Evolutionary conservation across 306 rosid species (phyloP).

Genomic region (Malus sylvestris): DNA sequence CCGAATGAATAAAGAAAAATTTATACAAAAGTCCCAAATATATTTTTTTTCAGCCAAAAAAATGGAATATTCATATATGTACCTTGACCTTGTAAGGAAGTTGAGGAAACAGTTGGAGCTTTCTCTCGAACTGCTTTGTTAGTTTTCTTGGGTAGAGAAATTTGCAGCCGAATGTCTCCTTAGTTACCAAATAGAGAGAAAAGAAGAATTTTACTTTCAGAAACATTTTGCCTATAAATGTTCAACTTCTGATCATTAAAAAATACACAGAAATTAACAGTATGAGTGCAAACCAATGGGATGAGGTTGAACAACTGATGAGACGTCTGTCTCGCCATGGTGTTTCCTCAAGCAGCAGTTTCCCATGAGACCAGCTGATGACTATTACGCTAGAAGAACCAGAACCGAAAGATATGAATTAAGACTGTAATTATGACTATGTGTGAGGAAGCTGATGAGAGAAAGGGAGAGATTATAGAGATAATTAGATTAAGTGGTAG

Average conservation of each 20-base stretch:
- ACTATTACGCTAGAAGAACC: not conserved
- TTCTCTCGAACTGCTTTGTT: not conserved
- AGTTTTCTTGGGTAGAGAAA: not conserved
- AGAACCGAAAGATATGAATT: not conserved
- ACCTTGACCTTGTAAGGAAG: constrained; percentile 6
- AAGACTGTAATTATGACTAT: not conserved
- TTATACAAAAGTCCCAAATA: not conserved
- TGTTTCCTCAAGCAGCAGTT: constrained; percentile 20
- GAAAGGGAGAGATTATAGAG: not conserved
- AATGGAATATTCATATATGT: not conserved
- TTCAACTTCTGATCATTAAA: not conserved
- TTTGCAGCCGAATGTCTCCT: not conserved
- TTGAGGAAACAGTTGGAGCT: not conserved
- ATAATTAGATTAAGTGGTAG: not conserved
- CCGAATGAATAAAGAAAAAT: not conserved
- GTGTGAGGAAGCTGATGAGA: not conserved
- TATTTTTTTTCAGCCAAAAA: not conserved
- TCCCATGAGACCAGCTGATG: constrained; percentile 23
- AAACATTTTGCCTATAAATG: not conserved
- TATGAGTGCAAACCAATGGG: constrained; percentile 11
- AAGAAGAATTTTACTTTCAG: not conserved
- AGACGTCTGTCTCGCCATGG: constrained; percentile 12
- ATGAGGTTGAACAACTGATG: constrained; percentile 3
- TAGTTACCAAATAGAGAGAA: not conserved
- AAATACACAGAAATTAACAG: not conserved